Evolutionary conservation across 805 yeast genomes (phyloP), one percentile per base, ranked within the genome.

Genomic region (Yarrowia alimentaria): DNA sequence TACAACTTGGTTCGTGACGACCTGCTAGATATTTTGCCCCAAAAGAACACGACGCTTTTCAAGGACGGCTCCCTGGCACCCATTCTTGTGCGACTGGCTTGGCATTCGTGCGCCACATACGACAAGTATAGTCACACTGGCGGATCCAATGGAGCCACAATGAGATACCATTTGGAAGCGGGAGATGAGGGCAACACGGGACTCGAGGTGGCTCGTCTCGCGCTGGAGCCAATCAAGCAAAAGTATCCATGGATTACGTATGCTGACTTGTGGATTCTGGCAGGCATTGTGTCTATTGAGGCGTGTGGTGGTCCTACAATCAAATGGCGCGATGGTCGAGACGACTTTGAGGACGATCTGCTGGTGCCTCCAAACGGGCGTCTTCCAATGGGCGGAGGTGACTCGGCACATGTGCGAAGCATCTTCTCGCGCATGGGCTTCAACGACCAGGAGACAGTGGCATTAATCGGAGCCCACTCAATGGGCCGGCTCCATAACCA

Each of bases 51-150:
- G 14, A 19, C 47, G 6, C 25, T 40, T 20, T 40, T 40, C 61
- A 85, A 80, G 58, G 83, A 80, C 60, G 84, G 85, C 4, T 76
- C 83, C 3, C 78, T 82, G 16, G 83, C 89, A 0, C 95, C 95
- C 5, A 78, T 83, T 13, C 68, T 87, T 31, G 78, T 87, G 21
- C 78, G 95, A 58, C 73, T 85, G 49, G 84, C 95, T 16, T 87
- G 95, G 95, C 95, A 87, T 63, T 77, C 83, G 24, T 77, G 86
- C 53, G 95, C 93, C 21, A 85, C 93, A n/a, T 88, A 73, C 64
- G 87, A 85, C 60, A 70, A 69, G 57, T 63, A 66, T 11, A 68
- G 70, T 12, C 71, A 75, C 35, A 64, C 81, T 1, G 73, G 74
- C 7, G 81, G 81, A 2, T 74, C 80, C 26, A 75, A 69, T 58